A percentile compares a stretch with the other conserved stretches of the same genome.
Evolutionary conservation across 306 rosid genomes (phyloP).

Genomic region (Pachyrhizus erosus): DNA sequence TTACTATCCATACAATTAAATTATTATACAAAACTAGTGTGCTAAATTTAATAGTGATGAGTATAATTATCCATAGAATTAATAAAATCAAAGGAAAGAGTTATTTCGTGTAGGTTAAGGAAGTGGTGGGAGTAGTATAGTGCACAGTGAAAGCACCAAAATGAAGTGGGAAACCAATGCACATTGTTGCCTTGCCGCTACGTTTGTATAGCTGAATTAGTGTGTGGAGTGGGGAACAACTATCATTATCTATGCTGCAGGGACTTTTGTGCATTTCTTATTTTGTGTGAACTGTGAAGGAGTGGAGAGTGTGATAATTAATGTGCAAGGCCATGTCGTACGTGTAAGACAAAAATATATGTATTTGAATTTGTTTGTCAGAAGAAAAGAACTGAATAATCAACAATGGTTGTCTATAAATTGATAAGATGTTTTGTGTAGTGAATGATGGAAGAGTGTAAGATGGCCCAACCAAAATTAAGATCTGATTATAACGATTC

Average conservation of each 20-base stretch:
- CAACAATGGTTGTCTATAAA: background rate
- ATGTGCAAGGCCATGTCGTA: background rate
- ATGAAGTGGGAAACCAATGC: background rate
- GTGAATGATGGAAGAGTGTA: no score
- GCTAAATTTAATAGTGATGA: background rate
- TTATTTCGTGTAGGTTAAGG: background rate
- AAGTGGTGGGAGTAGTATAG: background rate
- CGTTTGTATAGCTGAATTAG: background rate
- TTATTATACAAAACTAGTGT: background rate
- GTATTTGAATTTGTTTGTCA: background rate
- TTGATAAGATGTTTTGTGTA: background rate
- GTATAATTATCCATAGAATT: background rate
- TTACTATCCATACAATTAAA: no score
- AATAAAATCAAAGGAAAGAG: no score
- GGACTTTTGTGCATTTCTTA: no score
- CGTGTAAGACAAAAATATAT: background rate
- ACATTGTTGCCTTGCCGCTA: background rate
- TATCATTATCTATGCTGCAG: background rate
- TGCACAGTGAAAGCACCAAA: background rate
- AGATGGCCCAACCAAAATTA: no score
- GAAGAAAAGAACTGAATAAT: background rate
- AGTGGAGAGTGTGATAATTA: background rate
- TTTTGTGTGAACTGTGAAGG: no score
- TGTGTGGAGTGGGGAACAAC: background rate
- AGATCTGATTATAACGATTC: no score